Evolutionary conservation across 2,329 filamentous ascomycete species (phyloP), one percentile per base, ranked within the genome.

Genomic region (Colletotrichum gloeosporioides): DNA sequence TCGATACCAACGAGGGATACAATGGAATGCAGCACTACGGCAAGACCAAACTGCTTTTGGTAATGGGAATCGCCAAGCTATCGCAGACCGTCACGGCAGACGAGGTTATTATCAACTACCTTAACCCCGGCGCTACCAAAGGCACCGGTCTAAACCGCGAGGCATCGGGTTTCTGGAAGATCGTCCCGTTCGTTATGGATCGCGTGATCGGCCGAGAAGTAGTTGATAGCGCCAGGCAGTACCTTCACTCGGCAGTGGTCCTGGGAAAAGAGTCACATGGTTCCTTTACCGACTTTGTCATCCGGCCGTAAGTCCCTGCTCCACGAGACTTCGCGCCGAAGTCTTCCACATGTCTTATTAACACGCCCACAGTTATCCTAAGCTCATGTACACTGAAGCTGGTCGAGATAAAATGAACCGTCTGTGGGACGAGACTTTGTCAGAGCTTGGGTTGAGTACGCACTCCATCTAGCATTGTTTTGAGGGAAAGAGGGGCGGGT

Each of bases 181-280:
- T 73, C 27, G 29, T 69, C n/a, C 18, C 29, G 15, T 65, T 32
- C 59, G 22, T 77, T 10, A 62, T 62, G 29, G 29, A n/a, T 32
- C 59, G 29, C 10, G n/a, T 62, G 18, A 29, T 78, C 15, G 79
- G 72, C 6, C 61, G 79, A n/a, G 64, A 68, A 8, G 16, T 77
- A n/a, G 36, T 53, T 29, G 65, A 79, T 15, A 79, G 76, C n/a
- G 76, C 77, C 18, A 78, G 78, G 72, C 67, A 65, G 39, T 80
- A 81, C 32, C 53, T 81, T 7, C 70, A 81, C 65, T 70, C 80
- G 18, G 73, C 69, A 12, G 49, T 78, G 3, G 78, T 80, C 3
- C 69, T 76, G 18, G 79, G 78, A 4, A 71, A 75, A 67, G 80
- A 80, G 27, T 79, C 75, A 22, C 80, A 82, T 68, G 80, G 80